Base-by-base conservation (phyloP, 495 filamentous ascomycete genomes). In the Geoglossum glabrum region DNA sequence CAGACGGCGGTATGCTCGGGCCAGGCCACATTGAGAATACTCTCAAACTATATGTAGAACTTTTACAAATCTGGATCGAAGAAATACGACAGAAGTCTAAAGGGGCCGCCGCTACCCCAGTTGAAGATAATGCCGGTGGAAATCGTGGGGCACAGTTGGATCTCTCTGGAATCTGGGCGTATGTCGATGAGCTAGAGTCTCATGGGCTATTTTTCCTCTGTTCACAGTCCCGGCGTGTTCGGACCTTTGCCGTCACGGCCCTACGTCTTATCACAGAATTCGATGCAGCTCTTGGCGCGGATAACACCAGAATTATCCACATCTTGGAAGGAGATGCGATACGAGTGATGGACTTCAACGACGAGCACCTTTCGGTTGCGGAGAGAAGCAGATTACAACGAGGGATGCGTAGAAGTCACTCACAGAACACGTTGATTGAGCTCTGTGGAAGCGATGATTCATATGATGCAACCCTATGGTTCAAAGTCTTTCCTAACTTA, bases 181-280 rank as follows among this genome's bases (percentile, higher is more conserved):
- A 96, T 61, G 89, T 97, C 17, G 93, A 99, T 62, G 90, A 96
- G 64, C 85, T 97, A 43, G 92, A 99, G 66, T 90, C 90, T 19
- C 90, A 96, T 66, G 92, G 93, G 0, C 69, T 99, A n/a, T 97
- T 99, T 74, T 97, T 99, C 67, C 70, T 99, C 4, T 97, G 93
- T 66, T 97, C 92, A 0, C 93, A 96, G 61, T 96, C 92, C 10
- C 77, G 86, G 58, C 77, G 82, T 38, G 92, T 99, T 26, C 80
- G 92, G 34, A 77, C 86, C 43, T 90, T 90, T 66, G 93, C 92
- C 1, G 86, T 99, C 45, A 93, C 83, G 3, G 93, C 97, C 1
- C 72, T 99, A 19, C 84, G 87, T 4, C 74, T 96, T 28, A 87
- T 99, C 60, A 92, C 85, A 19, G 89, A 97, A 58, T 97, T 97